Conservation (phyloP, 805 yeast species). For the Nakazawaea ishiwadae region DNA sequence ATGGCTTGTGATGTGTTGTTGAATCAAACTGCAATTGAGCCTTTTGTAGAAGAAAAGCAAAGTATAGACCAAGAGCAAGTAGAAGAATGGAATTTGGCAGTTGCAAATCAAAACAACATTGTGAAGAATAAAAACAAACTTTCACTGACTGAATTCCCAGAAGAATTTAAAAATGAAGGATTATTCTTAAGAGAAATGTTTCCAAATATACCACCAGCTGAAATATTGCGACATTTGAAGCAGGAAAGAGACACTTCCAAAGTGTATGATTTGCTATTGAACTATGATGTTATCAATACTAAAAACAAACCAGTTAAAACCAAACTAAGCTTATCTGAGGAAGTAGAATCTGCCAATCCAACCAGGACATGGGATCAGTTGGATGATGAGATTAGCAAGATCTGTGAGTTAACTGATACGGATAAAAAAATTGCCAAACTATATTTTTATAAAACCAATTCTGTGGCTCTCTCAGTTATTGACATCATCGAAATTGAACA, state of each 20-base stretch:
- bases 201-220: slow-evolving; percentile 3
- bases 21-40: neutral
- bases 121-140: no score
- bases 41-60: neutral
- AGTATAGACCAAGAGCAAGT: neutral
- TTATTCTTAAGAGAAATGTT: slow-evolving; percentile 8
- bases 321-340: neutral
- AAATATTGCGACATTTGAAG: neutral
- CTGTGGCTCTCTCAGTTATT: neutral
- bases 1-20: slow-evolving; percentile 9
- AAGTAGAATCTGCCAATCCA: neutral
- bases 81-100: no score
- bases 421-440: neutral
- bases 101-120: no score
- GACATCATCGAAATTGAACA: slow-evolving; percentile 1
- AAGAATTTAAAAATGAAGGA: neutral
- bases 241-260: neutral
- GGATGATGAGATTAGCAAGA: neutral
- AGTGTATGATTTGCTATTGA: slow-evolving; percentile 6
- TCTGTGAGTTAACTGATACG: neutral
- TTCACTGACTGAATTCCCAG: neutral
- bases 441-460: slow-evolving; percentile 1
- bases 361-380: slow-evolving; percentile 1
- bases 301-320: neutral
- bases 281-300: slow-evolving; percentile 1